Base-by-base conservation (phyloP, 257 asterid species). In the Solanum dulcamara region DNA sequence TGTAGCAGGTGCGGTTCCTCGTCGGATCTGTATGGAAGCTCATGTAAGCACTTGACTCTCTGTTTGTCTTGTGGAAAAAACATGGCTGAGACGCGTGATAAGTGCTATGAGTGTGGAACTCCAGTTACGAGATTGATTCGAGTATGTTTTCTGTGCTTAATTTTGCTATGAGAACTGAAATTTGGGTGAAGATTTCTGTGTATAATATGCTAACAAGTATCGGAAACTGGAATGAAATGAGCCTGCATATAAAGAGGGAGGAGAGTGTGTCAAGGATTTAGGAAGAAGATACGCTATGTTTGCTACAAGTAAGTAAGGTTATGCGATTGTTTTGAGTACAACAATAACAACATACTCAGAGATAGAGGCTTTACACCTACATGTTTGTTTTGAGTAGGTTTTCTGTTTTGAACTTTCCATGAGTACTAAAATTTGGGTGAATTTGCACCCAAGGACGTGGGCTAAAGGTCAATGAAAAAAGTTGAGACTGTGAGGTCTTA, bases 1-100 rank as follows among this genome's bases (percentile, higher is more conserved):
- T 96, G 99, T 87, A 81, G 92, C 83, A 96, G 93, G 66, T 96
- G 99, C 84, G 97, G 98, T 17, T 92, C 99, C 57, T 74, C 95
- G 83, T 91, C 57, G 88, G 98, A 94, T 88, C 93, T 96, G 84
- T 96, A 93, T 75, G 99, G 98, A 18, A 94, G 93, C 92, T 46
- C 93, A 79, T 96, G 99, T 93, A 96, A 93, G 93, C 99, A 96
- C 83, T 85, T 96, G 86, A 96, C 99, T 72, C 93, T 96, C 22
- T 96, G 99, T 75, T 85, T 90, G 81, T 90, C 90, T 4, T 96
- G 99, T 85, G 99, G 98, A 75, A 94, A 90, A 91, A 85, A 89
- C 62, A 93, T 93, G 98, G 99, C 98, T 7, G 91, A 92, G 93
- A 90, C 89, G 48, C 92, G 92, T 20, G 89, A 87, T 60, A 90